These are phyloP conservation scores for Penstemon davidsonii DNA, from an alignment of 257 asterid species.

Conservation along the genomic window DNA sequence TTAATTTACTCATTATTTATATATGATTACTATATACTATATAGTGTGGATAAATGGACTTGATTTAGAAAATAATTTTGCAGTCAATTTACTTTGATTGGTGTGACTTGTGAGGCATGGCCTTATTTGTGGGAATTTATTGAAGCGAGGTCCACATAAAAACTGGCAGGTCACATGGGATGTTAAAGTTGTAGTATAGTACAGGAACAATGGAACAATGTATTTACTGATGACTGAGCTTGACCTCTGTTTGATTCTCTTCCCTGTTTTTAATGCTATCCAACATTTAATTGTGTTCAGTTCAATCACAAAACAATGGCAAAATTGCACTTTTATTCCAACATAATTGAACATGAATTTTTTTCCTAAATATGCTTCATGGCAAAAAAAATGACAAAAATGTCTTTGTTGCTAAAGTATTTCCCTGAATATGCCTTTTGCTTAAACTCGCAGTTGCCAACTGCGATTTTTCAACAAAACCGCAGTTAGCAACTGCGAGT, in stretches of 20 bases:
- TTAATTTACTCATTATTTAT: not conserved
- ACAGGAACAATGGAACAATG: constrained; percentile 42
- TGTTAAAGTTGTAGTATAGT: constrained; percentile 8
- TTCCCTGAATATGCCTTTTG: no score
- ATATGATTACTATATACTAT: not conserved
- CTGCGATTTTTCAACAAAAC: no score
- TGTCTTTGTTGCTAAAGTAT: not conserved
- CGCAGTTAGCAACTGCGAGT: no score
- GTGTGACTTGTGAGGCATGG: constrained; percentile 13
- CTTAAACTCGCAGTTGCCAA: no score
- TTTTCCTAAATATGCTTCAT: no score
- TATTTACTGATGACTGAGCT: constrained; percentile 36
- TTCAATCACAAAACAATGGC: not conserved
- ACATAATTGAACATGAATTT: not conserved
- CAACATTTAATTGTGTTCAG: not conserved
- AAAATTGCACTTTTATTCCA: not conserved
- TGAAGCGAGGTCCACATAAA: constrained; percentile 30
- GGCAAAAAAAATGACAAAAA: no score
- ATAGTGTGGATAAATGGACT: not conserved
- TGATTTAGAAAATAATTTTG: not conserved
- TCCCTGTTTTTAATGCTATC: constrained; percentile 28
- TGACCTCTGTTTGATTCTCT: constrained; percentile 48
- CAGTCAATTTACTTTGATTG: constrained; percentile 3
- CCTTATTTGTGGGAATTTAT: constrained; percentile 22
- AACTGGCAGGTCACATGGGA: constrained; percentile 54